Evolutionary conservation across 129 eudicot species (phyloP).

Genomic region (Apium graveolens): DNA sequence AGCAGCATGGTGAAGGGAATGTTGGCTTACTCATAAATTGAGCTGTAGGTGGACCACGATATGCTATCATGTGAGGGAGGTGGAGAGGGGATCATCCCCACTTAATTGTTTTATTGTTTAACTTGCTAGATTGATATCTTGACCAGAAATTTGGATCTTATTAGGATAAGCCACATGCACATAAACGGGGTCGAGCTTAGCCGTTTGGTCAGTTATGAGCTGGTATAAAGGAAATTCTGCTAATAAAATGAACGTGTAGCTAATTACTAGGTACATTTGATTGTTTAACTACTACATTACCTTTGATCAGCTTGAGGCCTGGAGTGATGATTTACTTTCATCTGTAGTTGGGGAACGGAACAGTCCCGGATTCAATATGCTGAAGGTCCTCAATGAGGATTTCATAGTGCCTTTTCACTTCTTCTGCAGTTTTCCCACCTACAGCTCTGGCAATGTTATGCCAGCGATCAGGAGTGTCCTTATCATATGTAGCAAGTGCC

Average conservation of each 20-base stretch:
- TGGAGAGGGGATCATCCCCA: not conserved
- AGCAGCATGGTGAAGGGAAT: not conserved
- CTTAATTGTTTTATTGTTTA: not conserved
- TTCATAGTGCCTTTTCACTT: constrained; percentile 71
- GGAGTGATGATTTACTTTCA: constrained; percentile 17
- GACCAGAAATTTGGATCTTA: not conserved
- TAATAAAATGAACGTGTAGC: not conserved
- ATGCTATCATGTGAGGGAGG: not conserved
- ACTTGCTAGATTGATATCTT: constrained; percentile 6
- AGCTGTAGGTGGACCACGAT: constrained; percentile 7
- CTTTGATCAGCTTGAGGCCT: constrained; percentile 15
- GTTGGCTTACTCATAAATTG: not conserved
- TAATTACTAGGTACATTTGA: not conserved
- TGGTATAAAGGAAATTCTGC: not conserved
- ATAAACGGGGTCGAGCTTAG: not conserved
- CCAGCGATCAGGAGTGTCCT: constrained; percentile 73
- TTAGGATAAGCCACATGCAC: not conserved
- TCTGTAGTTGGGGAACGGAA: constrained; percentile 51
- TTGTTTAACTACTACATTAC: constrained; percentile 1
- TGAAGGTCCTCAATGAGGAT: constrained; percentile 54
- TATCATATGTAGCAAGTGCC: constrained; percentile 56
- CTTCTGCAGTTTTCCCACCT: constrained; percentile 64
- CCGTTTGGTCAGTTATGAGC: not conserved
- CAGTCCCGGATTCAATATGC: constrained; percentile 56
- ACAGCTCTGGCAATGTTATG: constrained; percentile 56